These are phyloP conservation scores for Umbelopsis sp. DNA, from an alignment of 192 early-diverging fungal genomes.

Conservation along the genomic window DNA sequence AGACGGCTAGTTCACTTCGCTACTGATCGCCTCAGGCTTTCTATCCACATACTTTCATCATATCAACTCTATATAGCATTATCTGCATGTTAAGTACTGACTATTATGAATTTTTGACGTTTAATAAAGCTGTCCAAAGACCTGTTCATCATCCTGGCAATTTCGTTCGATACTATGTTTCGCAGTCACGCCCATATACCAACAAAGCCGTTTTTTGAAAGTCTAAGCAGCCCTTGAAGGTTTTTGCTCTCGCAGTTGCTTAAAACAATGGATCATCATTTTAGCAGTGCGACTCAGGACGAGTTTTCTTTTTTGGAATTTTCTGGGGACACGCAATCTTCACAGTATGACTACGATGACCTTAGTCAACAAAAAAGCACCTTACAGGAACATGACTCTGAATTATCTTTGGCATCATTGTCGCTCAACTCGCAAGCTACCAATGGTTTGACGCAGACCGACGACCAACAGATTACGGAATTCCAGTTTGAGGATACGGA, in stretches of 20 bases:
- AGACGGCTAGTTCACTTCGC: no score
- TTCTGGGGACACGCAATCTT: constrained; percentile 59
- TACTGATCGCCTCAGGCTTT: no score
- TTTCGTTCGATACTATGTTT: background rate
- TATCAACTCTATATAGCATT: no score
- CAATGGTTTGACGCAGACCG: constrained; percentile 17
- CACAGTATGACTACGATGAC: constrained; percentile 70
- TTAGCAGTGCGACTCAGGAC: constrained; percentile 42
- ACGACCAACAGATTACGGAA: constrained; percentile 29
- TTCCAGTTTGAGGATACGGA: constrained; percentile 53
- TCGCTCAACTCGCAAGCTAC: constrained; percentile 43
- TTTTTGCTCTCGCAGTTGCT: background rate
- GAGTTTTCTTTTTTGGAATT: constrained; percentile 63
- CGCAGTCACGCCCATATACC: background rate
- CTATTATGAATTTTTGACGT: no score
- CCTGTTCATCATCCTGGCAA: no score
- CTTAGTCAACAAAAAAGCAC: constrained; percentile 47
- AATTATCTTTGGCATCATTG: constrained; percentile 48
- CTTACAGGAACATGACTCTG: constrained; percentile 50
- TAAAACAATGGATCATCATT: constrained; percentile 33
- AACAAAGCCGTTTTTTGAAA: background rate
- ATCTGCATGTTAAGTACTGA: no score
- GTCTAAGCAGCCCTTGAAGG: background rate
- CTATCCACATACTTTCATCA: no score
- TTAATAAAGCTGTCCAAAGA: no score